Evolutionary conservation across 108 stramenopile species (phyloP), one percentile per base, ranked within the genome.

Genomic region (Chaetoceros tenuissimus): DNA sequence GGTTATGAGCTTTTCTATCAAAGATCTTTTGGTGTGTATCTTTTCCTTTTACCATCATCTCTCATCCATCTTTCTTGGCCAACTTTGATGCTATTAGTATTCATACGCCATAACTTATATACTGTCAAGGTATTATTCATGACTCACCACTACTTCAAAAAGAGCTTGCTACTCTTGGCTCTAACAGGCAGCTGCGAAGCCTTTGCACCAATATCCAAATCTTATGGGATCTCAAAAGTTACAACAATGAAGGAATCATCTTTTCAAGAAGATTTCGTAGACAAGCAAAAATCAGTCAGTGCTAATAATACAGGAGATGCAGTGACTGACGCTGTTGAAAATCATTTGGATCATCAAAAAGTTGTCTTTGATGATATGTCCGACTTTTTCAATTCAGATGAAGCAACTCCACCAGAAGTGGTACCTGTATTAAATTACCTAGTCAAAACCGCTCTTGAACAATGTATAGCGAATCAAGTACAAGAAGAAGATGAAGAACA

Each of bases 51-150:
- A 10, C 68, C 0, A 51, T 83, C 8, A 75, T 77, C 23, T 83
- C 74, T 23, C 19, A 79, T n/a, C 71, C 72, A 19, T 83, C 81
- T 18, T 48, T 83, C n/a, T 47, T 83, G 3, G 85, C n/a, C n/a
- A n/a, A n/a, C n/a, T n/a, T n/a, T n/a, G n/a, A n/a, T n/a, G n/a
- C n/a, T n/a, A n/a, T n/a, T n/a, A n/a, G n/a, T n/a, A n/a, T n/a
- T n/a, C n/a, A n/a, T n/a, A n/a, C n/a, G n/a, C n/a, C n/a, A n/a
- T n/a, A n/a, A n/a, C n/a, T n/a, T n/a, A n/a, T n/a, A n/a, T n/a
- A n/a, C n/a, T n/a, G n/a, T n/a, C n/a, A n/a, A n/a, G n/a, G n/a
- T n/a, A n/a, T n/a, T n/a, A n/a, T n/a, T n/a, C n/a, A n/a, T n/a
- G n/a, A n/a, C n/a, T n/a, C n/a, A n/a, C n/a, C n/a, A n/a, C n/a